Evolutionary conservation across 2,329 filamentous ascomycete species (phyloP).

Genomic region (Albifimbria verrucaria): DNA sequence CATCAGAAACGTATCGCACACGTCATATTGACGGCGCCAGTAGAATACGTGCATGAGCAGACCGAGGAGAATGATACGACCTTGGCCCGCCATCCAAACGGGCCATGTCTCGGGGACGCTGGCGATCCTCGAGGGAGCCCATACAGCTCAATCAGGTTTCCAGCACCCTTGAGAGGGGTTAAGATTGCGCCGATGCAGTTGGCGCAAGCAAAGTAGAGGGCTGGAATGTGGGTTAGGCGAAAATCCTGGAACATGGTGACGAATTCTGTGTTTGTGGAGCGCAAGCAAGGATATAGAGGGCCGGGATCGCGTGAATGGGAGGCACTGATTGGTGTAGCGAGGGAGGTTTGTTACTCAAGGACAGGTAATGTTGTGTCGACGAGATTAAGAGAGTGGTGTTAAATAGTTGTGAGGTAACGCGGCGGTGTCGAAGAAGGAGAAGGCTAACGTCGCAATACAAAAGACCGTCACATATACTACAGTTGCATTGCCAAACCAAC

Average conservation of each 20-base stretch:
- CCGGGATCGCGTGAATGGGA: too few relatives aligned
- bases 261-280: not conserved
- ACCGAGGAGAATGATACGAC: not conserved
- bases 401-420: too few relatives aligned
- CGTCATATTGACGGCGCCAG: not conserved
- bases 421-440: too few relatives aligned
- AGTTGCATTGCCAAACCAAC: too few relatives aligned
- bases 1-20: not conserved
- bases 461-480: too few relatives aligned
- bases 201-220: conserved; percentile 6
- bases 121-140: not conserved
- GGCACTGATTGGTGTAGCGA: too few relatives aligned
- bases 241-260: conserved; percentile 2
- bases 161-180: not conserved
- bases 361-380: too few relatives aligned
- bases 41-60: not conserved
- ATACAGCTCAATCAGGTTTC: not conserved
- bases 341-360: too few relatives aligned
- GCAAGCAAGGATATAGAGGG: too few relatives aligned
- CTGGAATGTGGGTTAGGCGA: conserved; percentile 3
- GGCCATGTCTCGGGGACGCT: conserved; percentile 1
- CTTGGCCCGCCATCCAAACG: not conserved
- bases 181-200: not conserved
- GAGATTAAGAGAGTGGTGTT: too few relatives aligned
- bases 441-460: too few relatives aligned